These are phyloP conservation scores for Leptographium wingfieldii DNA, from an alignment of 2,329 filamentous ascomycete species.

Conservation along the genomic window DNA sequence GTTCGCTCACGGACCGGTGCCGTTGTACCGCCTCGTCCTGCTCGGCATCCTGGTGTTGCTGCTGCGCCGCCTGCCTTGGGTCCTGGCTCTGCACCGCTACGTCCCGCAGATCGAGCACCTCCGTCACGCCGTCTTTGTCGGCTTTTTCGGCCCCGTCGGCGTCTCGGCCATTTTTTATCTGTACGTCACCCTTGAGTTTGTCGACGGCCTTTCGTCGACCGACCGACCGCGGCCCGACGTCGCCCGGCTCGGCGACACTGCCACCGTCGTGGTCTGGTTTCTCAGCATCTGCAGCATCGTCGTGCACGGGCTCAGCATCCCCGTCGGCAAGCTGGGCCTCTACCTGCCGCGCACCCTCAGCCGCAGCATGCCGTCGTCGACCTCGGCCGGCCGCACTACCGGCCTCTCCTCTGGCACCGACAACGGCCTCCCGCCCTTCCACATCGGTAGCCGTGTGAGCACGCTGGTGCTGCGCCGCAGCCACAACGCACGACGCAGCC, in stretches of 20 bases:
- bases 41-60: slow-evolving; percentile 67
- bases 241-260: slow-evolving; percentile 47
- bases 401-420: slow-evolving; percentile 2
- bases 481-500: not conserved
- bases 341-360: slow-evolving; percentile 54
- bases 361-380: slow-evolving; percentile 19
- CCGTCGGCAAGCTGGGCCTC: slow-evolving; percentile 53
- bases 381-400: not conserved
- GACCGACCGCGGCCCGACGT: slow-evolving; percentile 52
- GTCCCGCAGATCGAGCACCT: slow-evolving; percentile 69
- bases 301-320: slow-evolving; percentile 73
- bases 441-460: slow-evolving; percentile 18
- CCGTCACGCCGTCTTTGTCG: slow-evolving; percentile 71
- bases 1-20: slow-evolving; percentile 54
- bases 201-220: slow-evolving; percentile 51
- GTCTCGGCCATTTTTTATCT: slow-evolving; percentile 89
- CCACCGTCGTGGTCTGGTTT: slow-evolving; percentile 74
- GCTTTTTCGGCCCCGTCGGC: slow-evolving; percentile 88
- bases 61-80: slow-evolving; percentile 63
- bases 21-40: slow-evolving; percentile 58
- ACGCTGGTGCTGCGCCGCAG: slow-evolving; percentile 14
- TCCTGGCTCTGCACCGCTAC: slow-evolving; percentile 58
- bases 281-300: slow-evolving; percentile 72
- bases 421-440: slow-evolving; percentile 11
- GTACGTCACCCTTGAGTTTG: slow-evolving; percentile 66